Evolutionary conservation across 2,329 filamentous ascomycete species (phyloP), one percentile per base, ranked within the genome.

Genomic region (Cercospora berteroae): DNA sequence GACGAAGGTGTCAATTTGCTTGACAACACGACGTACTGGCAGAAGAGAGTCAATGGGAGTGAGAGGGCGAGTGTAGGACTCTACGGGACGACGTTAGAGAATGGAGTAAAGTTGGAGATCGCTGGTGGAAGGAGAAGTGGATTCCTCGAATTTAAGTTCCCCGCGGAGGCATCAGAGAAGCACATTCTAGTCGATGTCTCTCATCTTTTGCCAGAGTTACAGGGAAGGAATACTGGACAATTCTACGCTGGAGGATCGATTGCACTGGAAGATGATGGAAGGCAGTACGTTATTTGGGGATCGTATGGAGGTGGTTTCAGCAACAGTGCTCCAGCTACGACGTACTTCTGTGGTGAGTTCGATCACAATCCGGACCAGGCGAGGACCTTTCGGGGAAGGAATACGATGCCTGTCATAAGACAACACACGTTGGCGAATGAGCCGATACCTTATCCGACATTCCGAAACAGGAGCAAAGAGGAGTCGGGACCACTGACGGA

Each of bases 261-360:
- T 33, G 77, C 80, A 0, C 80, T 89, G 5, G 74, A 79, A n/a
- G 74, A 77, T 0, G 80, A 83, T 25, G 80, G 82, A 0, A 72
- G 70, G 81, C 80, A 65, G 1, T 90, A 90, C 71, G 83, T 83
- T 20, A 88, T 87, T 0, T 82, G 80, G 56, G 87, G 87, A 0
- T 83, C 83, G 1, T 89, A 89, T 73, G 83, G 88, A 56, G 88
- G 88, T 73, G 87, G 88, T 16, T 90, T 87, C 86, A 90, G 89
- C 55, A 62, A 56, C 36, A 83, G 86, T 7, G 86, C 84, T 1
- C 78, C 85, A 36, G 89, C 84, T 82, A 86, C 81, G 0, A 85
- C 88, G 13, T 87, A 85, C 74, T 87, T 86, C 76, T 90, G 88
- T 74, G 88, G 87, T 8, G 82, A 85, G 64, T 89, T 90, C 69